These are phyloP conservation scores for Yamadazyma paraphyllophila DNA, from an alignment of 805 yeast genomes.

Conservation along the genomic window DNA sequence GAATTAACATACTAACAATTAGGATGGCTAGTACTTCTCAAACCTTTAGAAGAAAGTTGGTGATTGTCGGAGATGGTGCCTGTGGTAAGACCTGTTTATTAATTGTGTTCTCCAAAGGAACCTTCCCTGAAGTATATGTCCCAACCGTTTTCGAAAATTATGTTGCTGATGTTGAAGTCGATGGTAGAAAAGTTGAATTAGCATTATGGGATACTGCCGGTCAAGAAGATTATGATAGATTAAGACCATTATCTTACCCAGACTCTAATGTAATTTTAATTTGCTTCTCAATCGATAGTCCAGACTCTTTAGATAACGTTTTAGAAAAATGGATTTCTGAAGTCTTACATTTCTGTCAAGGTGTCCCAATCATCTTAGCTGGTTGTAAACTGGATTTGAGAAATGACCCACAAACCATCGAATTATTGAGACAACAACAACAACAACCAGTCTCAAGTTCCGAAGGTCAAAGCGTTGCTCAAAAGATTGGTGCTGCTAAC, in stretches of 20 bases:
- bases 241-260: constrained; percentile 88
- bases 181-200: constrained; percentile 68
- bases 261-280: constrained; percentile 89
- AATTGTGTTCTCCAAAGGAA: constrained; percentile 79
- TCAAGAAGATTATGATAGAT: constrained; percentile 94
- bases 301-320: constrained; percentile 89
- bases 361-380: constrained; percentile 87
- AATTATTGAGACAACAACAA: constrained; percentile 68
- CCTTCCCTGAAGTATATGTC: constrained; percentile 92
- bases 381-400: constrained; percentile 92
- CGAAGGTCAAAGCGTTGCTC: constrained; percentile 86
- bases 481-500: constrained; percentile 81
- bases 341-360: constrained; percentile 90
- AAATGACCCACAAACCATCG: constrained; percentile 74
- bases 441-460: constrained; percentile 78
- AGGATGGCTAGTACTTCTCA: constrained; percentile 15
- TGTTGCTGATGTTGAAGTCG: constrained; percentile 86
- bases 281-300: constrained; percentile 87
- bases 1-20: constrained; percentile 1
- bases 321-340: constrained; percentile 96
- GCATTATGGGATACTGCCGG: constrained; percentile 99
- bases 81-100: constrained; percentile 94
- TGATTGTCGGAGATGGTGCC: constrained; percentile 96
- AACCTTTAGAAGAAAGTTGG: constrained; percentile 70
- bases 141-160: constrained; percentile 97